Conservation (phyloP, 768 basidiomycete species). For the Russula vinacea region DNA sequence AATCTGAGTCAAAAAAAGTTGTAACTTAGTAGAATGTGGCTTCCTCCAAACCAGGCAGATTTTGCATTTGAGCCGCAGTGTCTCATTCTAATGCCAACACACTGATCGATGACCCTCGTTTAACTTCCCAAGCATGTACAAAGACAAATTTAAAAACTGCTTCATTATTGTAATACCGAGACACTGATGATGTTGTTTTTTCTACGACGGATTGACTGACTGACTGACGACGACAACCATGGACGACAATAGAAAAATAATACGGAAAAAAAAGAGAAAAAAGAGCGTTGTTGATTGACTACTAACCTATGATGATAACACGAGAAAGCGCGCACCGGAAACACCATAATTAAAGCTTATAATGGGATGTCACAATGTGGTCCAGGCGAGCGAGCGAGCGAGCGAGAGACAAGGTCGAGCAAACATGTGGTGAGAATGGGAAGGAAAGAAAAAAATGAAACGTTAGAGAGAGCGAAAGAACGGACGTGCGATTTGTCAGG, state of each 20-base stretch:
- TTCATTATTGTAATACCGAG: constrained; percentile 16
- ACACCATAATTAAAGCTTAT: constrained; percentile 28
- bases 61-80: no score
- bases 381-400: constrained; percentile 4
- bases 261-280: constrained; percentile 5
- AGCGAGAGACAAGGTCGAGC: background rate
- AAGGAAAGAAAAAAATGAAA: no score
- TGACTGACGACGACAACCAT: background rate
- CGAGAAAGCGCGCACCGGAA: constrained; percentile 8
- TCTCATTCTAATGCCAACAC: no score
- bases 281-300: constrained; percentile 25
- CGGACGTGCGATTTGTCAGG: constrained; percentile 23
- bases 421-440: background rate
- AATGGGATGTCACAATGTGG: constrained; percentile 27
- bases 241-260: background rate
- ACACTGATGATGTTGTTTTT: constrained; percentile 1
- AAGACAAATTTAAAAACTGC: constrained; percentile 8
- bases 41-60: no score
- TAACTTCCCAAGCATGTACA: no score
- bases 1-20: no score
- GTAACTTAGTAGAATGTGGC: no score
- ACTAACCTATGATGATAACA: constrained; percentile 15
- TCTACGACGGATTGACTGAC: constrained; percentile 8
- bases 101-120: no score
- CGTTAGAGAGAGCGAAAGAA: constrained; percentile 9